Evolutionary conservation across 257 asterid species (phyloP), one percentile per base, ranked within the genome.

Genomic region (Solanum gracilifrons): DNA sequence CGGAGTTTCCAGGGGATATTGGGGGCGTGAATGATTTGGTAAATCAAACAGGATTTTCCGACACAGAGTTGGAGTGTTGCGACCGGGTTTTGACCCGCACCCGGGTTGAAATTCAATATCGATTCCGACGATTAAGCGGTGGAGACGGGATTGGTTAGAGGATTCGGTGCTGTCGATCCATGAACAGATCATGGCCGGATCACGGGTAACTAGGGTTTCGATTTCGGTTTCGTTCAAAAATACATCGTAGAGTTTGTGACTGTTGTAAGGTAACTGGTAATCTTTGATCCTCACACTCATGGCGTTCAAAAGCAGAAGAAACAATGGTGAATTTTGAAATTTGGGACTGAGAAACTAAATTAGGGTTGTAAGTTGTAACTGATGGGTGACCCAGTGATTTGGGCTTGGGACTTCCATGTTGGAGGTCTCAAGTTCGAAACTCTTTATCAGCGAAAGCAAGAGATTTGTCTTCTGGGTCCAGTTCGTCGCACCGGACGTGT

Each of bases 11-110:
- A 1, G 68, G 95, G 95, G 66, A 88, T 87, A 43, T 13, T 15
- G 25, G 87, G 91, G 84, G 84, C 15, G 88, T 91, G 83, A 18
- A 92, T 83, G 18, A 93, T 90, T 48, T 92, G 94, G 88, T n/a
- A 88, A 76, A 92, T 87, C 51, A 93, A 93, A 76, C 96, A 92
- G 27, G 88, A 87, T 68, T 33, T 46, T 85, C 92, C 93, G 51
- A 92, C 91, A 88, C 92, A 92, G 84, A 92, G 93, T 87, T 92
- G 95, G 23, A 93, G 92, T 1, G 93, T 92, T 25, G 95, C 94
- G 23, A 68, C 92, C 25, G 92, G 93, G 89, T 91, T 87, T 68
- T 15, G 21, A 5, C 36, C 75, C 1, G 10, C 74, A 41, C 62
- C 25, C 76, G 91, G 90, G 35, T 29, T 58, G 91, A n/a, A 88